Conservation (phyloP, 2,329 filamentous ascomycete genomes). For the Cladosporium sp. region DNA sequence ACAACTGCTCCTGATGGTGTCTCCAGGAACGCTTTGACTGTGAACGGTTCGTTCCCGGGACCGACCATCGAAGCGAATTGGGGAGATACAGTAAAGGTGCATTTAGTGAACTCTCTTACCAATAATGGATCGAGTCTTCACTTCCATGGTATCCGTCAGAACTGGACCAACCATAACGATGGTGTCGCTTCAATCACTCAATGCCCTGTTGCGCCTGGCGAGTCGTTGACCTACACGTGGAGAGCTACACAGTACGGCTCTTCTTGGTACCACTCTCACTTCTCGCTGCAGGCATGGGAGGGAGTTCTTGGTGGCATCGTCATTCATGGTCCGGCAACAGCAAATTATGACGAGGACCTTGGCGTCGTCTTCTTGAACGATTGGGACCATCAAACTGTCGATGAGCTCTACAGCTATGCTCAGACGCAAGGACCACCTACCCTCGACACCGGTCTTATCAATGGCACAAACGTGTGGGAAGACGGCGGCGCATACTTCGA, state of each 20-base stretch:
- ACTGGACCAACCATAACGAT: conserved; percentile 48
- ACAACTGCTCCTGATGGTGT: conserved; percentile 46
- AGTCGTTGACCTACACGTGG: conserved; percentile 38
- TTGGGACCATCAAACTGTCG: conserved; percentile 31
- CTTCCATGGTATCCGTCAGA: conserved; percentile 50
- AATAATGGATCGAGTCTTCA: conserved; percentile 50
- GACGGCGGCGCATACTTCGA: conserved; percentile 22
- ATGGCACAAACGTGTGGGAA: conserved; percentile 28
- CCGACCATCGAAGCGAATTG: conserved; percentile 43
- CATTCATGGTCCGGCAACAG: conserved; percentile 36
- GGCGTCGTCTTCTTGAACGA: conserved; percentile 39
- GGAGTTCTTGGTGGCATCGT: conserved; percentile 37
- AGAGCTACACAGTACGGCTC: conserved; percentile 30
- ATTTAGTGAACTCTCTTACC: conserved; percentile 31
- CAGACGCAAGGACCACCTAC: conserved; percentile 26
- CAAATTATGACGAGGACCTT: conserved; percentile 37
- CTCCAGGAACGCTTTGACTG: conserved; percentile 34
- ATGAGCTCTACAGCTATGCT: conserved; percentile 23
- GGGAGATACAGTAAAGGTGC: conserved; percentile 34
- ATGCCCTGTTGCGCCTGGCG: conserved; percentile 62
- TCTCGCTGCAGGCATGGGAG: conserved; percentile 38
- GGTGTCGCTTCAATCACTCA: conserved; percentile 53
- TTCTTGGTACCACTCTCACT: conserved; percentile 43
- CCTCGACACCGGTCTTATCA: conserved; percentile 31
- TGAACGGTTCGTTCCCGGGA: conserved; percentile 46